Evolutionary conservation across 495 filamentous ascomycete genomes (phyloP).

Genomic region (Cetradonia linearis): DNA sequence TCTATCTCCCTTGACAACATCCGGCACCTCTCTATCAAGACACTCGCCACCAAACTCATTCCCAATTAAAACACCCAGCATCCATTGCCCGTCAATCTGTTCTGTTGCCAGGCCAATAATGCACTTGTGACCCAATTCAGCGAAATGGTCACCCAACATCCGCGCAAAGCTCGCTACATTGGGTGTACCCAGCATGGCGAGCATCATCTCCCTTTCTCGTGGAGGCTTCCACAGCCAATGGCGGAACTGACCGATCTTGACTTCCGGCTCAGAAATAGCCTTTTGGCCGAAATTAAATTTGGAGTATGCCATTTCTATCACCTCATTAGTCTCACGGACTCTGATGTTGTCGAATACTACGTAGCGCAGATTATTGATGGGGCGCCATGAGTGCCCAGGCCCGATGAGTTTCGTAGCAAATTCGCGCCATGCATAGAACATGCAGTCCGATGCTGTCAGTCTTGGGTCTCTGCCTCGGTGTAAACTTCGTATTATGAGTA

Average conservation of each 20-base stretch:
- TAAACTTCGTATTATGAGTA: neutral
- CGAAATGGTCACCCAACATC: neutral
- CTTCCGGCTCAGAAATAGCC: neutral
- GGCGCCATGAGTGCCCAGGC: conserved; percentile 2
- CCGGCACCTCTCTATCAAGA: conserved; percentile 2
- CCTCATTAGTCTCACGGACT: conserved; percentile 1
- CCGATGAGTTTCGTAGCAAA: conserved; percentile 1
- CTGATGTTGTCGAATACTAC: conserved; percentile 4
- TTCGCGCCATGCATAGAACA: conserved; percentile 8
- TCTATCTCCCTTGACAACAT: conserved; percentile 6
- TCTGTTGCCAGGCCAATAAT: conserved; percentile 6
- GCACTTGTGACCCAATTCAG: conserved; percentile 1
- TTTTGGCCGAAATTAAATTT: conserved; percentile 2
- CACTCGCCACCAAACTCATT: conserved; percentile 6
- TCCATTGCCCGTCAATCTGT: neutral
- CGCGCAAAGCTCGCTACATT: conserved; percentile 6
- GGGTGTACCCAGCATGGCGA: neutral
- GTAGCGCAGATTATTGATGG: conserved; percentile 8
- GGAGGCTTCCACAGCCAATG: conserved; percentile 2
- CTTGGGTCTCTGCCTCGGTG: conserved; percentile 4
- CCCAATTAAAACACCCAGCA: neutral
- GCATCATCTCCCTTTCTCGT: conserved; percentile 7
- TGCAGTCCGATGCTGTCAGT: conserved; percentile 1
- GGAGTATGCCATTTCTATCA: neutral
- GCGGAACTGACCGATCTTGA: neutral